phyloP scores from a whole-genome alignment of 2,329 filamentous ascomycete species.

The Colletotrichum musae region DNA sequence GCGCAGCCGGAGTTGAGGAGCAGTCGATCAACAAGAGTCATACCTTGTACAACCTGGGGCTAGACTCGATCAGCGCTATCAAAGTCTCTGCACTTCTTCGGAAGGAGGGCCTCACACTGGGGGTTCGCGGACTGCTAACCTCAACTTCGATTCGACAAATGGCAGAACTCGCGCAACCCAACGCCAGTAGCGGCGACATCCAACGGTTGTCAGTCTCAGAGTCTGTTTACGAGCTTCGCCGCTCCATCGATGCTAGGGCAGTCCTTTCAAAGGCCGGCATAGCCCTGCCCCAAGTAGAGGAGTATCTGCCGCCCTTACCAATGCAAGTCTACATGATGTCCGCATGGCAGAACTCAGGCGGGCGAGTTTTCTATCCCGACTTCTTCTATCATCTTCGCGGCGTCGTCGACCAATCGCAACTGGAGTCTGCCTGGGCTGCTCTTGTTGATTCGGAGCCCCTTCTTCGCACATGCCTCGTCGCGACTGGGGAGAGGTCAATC shows the following conservation, averaged over 20 bases:
- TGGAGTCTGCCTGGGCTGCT: slow-evolving; percentile 73
- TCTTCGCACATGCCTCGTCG: slow-evolving; percentile 77
- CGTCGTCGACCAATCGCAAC: slow-evolving; percentile 50
- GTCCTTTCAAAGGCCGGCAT: slow-evolving; percentile 61
- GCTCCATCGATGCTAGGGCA: slow-evolving; percentile 52
- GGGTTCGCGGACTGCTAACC: slow-evolving; percentile 79
- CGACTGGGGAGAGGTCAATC: slow-evolving; percentile 59
- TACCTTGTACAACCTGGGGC: slow-evolving; percentile 85
- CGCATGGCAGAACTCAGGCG: slow-evolving; percentile 78
- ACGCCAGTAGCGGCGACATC: slow-evolving; percentile 9
- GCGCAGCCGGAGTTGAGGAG: slow-evolving; percentile 73
- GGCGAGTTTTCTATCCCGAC: slow-evolving; percentile 79
- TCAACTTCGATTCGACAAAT: slow-evolving; percentile 77
- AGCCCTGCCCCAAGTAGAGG: slow-evolving; percentile 62
- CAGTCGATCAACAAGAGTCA: slow-evolving; percentile 71
- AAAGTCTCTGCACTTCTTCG: slow-evolving; percentile 82
- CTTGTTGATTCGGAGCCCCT: slow-evolving; percentile 72
- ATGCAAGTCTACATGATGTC: slow-evolving; percentile 88
- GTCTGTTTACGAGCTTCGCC: background rate
- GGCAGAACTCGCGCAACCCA: slow-evolving; percentile 51
- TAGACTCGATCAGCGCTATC: slow-evolving; percentile 94
- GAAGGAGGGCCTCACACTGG: slow-evolving; percentile 72
- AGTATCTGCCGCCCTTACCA: slow-evolving; percentile 77
- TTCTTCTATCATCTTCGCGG: slow-evolving; percentile 74
- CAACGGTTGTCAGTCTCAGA: background rate